Evolutionary conservation across 208 protist species (phyloP).

Genomic region (Trypanosoma boissoni): DNA sequence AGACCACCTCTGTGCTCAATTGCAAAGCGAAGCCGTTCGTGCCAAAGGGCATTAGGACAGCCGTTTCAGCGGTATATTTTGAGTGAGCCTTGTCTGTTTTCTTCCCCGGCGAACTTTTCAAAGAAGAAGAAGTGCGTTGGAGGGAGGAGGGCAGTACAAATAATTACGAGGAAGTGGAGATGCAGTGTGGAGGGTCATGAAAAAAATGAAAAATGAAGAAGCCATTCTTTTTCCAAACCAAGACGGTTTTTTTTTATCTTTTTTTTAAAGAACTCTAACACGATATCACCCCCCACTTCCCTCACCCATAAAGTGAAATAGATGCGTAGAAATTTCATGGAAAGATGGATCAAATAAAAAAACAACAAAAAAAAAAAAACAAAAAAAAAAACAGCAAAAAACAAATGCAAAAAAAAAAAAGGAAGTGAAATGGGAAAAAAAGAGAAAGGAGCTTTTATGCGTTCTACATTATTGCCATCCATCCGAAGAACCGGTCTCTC

Average conservation of each 20-base stretch:
- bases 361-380: not conserved
- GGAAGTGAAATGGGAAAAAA: not conserved
- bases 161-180: too few relatives aligned
- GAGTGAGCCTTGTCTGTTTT: not conserved
- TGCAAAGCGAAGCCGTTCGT: constrained; percentile 37
- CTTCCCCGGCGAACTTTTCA: not conserved
- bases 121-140: not conserved
- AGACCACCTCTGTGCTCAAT: constrained; percentile 23
- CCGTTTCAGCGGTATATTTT: constrained; percentile 18
- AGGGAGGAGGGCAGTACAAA: not conserved
- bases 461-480: too few relatives aligned
- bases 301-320: not conserved
- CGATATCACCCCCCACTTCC: not conserved
- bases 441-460: not conserved
- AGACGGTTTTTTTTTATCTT: too few relatives aligned
- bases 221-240: too few relatives aligned
- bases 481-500: too few relatives aligned
- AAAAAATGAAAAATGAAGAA: constrained; percentile 1
- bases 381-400: not conserved
- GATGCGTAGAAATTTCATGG: not conserved
- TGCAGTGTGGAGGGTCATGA: too few relatives aligned
- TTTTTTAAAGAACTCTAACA: too few relatives aligned
- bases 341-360: not conserved
- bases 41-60: constrained; percentile 22
- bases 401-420: not conserved